These are phyloP conservation scores for Gentiana dahurica DNA, from an alignment of 257 asterid species.

Conservation along the genomic window DNA sequence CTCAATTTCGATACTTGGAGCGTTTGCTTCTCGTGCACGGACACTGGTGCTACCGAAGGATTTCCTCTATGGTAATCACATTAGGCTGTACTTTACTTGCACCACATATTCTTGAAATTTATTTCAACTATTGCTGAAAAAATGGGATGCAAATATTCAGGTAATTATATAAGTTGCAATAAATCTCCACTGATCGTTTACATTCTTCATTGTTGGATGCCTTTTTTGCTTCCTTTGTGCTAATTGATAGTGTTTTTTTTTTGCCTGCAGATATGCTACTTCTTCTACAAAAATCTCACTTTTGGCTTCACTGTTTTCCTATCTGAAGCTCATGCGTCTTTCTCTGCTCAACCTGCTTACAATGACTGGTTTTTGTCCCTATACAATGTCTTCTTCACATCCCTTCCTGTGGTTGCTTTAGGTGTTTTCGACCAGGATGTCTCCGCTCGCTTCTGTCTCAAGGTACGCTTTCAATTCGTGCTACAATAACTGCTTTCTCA, in stretches of 20 bases:
- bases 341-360: slow-evolving; percentile 71
- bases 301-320: slow-evolving; percentile 61
- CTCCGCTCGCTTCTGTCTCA: slow-evolving; percentile 44
- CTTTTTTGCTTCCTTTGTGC: not conserved
- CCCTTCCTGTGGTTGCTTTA: slow-evolving; percentile 53
- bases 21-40: slow-evolving; percentile 91
- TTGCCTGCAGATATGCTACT: slow-evolving; percentile 63
- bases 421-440: slow-evolving; percentile 74
- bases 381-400: slow-evolving; percentile 59
- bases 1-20: slow-evolving; percentile 77
- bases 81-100: not conserved
- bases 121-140: not conserved
- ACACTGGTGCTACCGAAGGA: slow-evolving; percentile 95
- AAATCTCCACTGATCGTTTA: not conserved
- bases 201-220: too few species aligned
- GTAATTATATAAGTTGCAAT: not conserved
- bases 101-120: not conserved
- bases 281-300: slow-evolving; percentile 66
- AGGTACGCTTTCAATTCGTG: slow-evolving; percentile 5
- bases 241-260: not conserved
- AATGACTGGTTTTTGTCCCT: slow-evolving; percentile 58
- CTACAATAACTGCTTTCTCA: not conserved
- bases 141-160: not conserved
- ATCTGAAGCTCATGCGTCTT: slow-evolving; percentile 53
- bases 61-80: slow-evolving; percentile 64